Base-by-base conservation (phyloP, 257 asterid genomes). In the Gynochthodes officinalis region DNA sequence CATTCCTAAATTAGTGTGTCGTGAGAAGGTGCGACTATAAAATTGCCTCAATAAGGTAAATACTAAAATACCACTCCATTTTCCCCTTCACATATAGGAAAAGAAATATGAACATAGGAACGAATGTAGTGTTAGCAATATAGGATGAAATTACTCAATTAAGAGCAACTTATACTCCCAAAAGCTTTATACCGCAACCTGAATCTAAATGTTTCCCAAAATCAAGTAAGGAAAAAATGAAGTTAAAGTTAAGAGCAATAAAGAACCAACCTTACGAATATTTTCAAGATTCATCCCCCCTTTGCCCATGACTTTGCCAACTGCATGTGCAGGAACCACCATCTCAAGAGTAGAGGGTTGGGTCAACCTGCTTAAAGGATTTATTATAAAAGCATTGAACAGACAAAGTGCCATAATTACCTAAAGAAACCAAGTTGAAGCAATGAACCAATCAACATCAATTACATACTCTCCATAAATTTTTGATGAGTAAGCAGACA, bases 281-380 rank as follows among this genome's bases (percentile, higher is more conserved):
- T 91, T 93, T n/a, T 91, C 98, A 35, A 93, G 82, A 80, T 93
- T 93, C 58, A 89, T 79, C 74, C 98, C 97, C 67, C 96, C 89
- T 85, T 82, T 90, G 57, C 98, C 97, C 67, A 91, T 79, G 76
- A 93, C 98, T 83, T 87, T 93, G 59, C 96, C 91, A 70, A 86
- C 84, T 8, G 96, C 95, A 61, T 89, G 88, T 67, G 89, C 96
- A 77, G 97, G 98, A 73, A 93, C 81, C 69, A 91, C 77, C 93
- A 91, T 91, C 79, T 93, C 96, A 77, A 91, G 39, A 53, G 87
- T 70, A 80, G 98, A 81, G 62, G 92, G 86, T n/a, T 90, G 90
- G 78, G 95, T 90, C 78, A 86, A 79, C 79, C 98, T 93, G 88
- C 81, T 76, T 35, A 62, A 61, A 73, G 76, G 49, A 71, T 53